These are phyloP conservation scores for Sparassis latifolia DNA, from an alignment of 1,284 basidiomycete species.

Conservation along the genomic window DNA sequence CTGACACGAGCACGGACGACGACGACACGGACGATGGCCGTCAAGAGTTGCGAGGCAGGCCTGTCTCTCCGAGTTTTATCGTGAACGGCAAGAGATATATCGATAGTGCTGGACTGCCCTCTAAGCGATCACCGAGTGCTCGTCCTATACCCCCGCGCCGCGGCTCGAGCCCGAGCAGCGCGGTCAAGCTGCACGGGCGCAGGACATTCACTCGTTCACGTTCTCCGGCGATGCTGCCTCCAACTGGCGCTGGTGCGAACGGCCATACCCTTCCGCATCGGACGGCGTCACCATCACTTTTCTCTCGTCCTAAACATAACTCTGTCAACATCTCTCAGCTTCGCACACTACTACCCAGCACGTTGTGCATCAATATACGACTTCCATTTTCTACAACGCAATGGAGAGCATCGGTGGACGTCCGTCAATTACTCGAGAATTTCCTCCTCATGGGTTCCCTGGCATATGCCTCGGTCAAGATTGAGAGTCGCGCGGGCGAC, in stretches of 20 bases:
- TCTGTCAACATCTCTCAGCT: constrained; percentile 9
- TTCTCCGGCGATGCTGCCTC: constrained; percentile 39
- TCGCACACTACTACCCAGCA: constrained; percentile 35
- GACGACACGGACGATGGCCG: constrained; percentile 38
- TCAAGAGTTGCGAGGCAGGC: constrained; percentile 34
- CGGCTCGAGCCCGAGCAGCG: constrained; percentile 19
- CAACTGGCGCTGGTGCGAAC: constrained; percentile 21
- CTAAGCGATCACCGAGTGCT: constrained; percentile 7
- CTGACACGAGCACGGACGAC: constrained; percentile 40
- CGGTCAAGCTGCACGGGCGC: constrained; percentile 17
- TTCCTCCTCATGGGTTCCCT: constrained; percentile 48
- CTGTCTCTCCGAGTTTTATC: constrained; percentile 21
- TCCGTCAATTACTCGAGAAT: constrained; percentile 51
- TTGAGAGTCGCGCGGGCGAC: constrained; percentile 18
- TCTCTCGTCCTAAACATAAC: constrained; percentile 18
- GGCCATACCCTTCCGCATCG: constrained; percentile 20
- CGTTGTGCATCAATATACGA: constrained; percentile 34
- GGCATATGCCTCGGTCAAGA: constrained; percentile 32
- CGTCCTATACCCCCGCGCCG: constrained; percentile 15
- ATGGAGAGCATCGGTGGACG: constrained; percentile 46
- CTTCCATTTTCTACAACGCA: constrained; percentile 33
- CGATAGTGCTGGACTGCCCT: background rate
- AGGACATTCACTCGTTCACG: constrained; percentile 51
- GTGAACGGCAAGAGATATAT: constrained; percentile 4
- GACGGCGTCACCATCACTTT: constrained; percentile 22